A percentile compares a stretch with the other conserved stretches of the same genome.
phyloP scores from a whole-genome alignment of 2,329 filamentous ascomycete species.

The Cercospora canescens region DNA sequence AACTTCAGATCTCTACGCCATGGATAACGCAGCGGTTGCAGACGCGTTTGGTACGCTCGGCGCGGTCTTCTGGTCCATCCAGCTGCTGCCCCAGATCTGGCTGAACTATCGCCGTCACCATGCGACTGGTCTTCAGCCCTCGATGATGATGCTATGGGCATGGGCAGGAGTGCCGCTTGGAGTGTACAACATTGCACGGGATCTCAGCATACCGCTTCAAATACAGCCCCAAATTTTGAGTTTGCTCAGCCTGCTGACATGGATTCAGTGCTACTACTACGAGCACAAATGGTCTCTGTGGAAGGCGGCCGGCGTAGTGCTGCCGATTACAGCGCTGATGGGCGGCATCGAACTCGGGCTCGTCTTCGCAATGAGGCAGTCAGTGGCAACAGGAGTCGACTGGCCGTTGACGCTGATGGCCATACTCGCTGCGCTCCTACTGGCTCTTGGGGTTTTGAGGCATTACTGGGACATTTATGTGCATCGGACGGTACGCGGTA shows the following conservation, averaged over 20 bases:
- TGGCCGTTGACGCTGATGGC: constrained; percentile 71
- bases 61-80: constrained; percentile 66
- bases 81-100: constrained; percentile 69
- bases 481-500: constrained; percentile 66
- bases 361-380: constrained; percentile 56
- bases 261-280: constrained; percentile 59
- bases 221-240: constrained; percentile 61
- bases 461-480: constrained; percentile 71
- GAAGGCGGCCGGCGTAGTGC: constrained; percentile 51
- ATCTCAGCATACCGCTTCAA: constrained; percentile 55
- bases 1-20: neutral
- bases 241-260: constrained; percentile 53
- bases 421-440: constrained; percentile 61
- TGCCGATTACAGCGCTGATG: constrained; percentile 57
- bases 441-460: constrained; percentile 65
- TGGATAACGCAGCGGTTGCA: constrained; percentile 37
- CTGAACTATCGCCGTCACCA: constrained; percentile 68
- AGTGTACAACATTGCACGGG: constrained; percentile 57
- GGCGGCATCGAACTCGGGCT: constrained; percentile 60
- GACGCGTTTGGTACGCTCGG: constrained; percentile 62
- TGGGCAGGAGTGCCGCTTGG: constrained; percentile 68
- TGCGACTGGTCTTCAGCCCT: constrained; percentile 64
- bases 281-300: constrained; percentile 57
- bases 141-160: constrained; percentile 73
- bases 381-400: constrained; percentile 45